phyloP scores from a whole-genome alignment of 78 protist species.

The Dictyostelium discoideum region dicty_2.7 NC_007090.3:5098001-5098500 shows the following conservation, averaged over 20 bases:
- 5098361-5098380: neutral
- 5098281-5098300: constrained; percentile 71
- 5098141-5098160: constrained; percentile 18
- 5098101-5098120: constrained; percentile 78
- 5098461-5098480: neutral
- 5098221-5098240: constrained; percentile 74
- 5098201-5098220: constrained; percentile 36
- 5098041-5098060: constrained; percentile 80
- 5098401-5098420: neutral
- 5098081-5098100: constrained; percentile 80
- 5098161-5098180: constrained; percentile 66
- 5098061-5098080: constrained; percentile 42
- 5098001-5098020: constrained; percentile 72
- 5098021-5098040: constrained; percentile 66
- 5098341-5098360: constrained; percentile 4
- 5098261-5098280: constrained; percentile 43
- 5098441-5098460: neutral
- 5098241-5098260: constrained; percentile 73
- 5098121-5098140: neutral
- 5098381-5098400: neutral
- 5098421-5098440: neutral
- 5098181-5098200: constrained; percentile 40
- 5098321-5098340: constrained; percentile 66
- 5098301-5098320: constrained; percentile 64
- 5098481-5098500: no score